Evolutionary conservation across 768 basidiomycete species (phyloP).

Genomic region (Arthromyces matolae): DNA sequence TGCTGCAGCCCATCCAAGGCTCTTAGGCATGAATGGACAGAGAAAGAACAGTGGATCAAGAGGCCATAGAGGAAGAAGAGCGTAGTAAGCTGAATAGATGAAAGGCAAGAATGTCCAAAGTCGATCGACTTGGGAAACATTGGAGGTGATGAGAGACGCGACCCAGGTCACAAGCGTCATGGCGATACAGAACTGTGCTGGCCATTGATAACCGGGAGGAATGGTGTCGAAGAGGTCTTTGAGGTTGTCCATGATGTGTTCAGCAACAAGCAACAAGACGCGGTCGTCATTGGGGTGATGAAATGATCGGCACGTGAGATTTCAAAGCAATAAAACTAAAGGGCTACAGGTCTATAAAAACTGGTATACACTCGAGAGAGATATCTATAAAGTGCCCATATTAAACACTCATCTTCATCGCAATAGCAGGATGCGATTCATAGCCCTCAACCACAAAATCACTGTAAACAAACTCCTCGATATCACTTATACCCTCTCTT

Average conservation of each 20-base stretch:
- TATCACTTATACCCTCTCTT: constrained; percentile 56
- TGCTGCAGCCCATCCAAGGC: constrained; percentile 35
- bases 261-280: neutral
- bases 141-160: constrained; percentile 63
- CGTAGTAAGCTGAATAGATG: constrained; percentile 79
- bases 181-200: constrained; percentile 55
- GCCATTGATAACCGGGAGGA: constrained; percentile 51
- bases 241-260: constrained; percentile 7
- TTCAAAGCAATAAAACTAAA: too few relatives aligned
- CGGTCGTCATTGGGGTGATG: neutral
- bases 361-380: neutral
- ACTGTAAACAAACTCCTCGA: constrained; percentile 77
- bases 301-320: neutral
- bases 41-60: constrained; percentile 37
- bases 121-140: constrained; percentile 87
- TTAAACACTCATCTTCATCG: constrained; percentile 96
- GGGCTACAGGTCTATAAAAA: neutral
- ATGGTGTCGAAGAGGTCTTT: constrained; percentile 18
- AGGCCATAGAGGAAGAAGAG: constrained; percentile 65
- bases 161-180: constrained; percentile 49
- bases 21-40: constrained; percentile 54
- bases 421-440: constrained; percentile 74
- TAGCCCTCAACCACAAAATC: constrained; percentile 90
- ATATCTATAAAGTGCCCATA: neutral
- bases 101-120: constrained; percentile 78